Conservation (phyloP, 441 rosid species). For the Eruca vesicaria region DNA sequence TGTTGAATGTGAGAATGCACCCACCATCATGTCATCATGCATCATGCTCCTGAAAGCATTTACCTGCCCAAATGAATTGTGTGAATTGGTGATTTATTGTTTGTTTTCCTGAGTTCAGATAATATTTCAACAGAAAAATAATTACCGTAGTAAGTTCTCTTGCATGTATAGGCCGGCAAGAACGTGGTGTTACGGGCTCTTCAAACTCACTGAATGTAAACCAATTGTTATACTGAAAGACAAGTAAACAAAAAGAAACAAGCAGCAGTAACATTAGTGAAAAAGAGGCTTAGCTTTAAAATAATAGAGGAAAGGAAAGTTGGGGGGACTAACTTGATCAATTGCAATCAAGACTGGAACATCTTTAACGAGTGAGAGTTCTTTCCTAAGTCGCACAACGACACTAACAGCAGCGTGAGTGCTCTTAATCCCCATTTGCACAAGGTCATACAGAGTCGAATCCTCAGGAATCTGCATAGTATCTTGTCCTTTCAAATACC, state of each 20-base stretch:
- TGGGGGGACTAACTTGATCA: slow-evolving; percentile 84
- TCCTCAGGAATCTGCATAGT: slow-evolving; percentile 65
- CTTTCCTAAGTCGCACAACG: slow-evolving; percentile 79
- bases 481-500: slow-evolving; percentile 76
- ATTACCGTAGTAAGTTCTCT: slow-evolving; percentile 86
- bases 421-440: slow-evolving; percentile 78
- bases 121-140: slow-evolving; percentile 21
- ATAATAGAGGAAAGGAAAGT: neutral
- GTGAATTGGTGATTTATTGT: neutral
- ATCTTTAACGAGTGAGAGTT: slow-evolving; percentile 84
- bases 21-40: slow-evolving; percentile 95
- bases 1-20: slow-evolving; percentile 95
- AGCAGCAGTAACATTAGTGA: slow-evolving; percentile 11
- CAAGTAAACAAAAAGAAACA: slow-evolving; percentile 25
- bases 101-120: neutral
- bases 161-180: slow-evolving; percentile 79
- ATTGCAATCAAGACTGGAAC: slow-evolving; percentile 87
- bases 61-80: slow-evolving; percentile 55
- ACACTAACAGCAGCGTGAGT: slow-evolving; percentile 88
- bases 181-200: slow-evolving; percentile 75
- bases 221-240: slow-evolving; percentile 88
- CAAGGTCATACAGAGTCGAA: slow-evolving; percentile 73
- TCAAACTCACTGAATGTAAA: slow-evolving; percentile 93
- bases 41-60: slow-evolving; percentile 90
- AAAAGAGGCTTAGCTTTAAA: neutral